These are phyloP conservation scores for Casaregolazyma lundiana DNA, from an alignment of 1,139 yeast species.

Conservation along the genomic window DNA sequence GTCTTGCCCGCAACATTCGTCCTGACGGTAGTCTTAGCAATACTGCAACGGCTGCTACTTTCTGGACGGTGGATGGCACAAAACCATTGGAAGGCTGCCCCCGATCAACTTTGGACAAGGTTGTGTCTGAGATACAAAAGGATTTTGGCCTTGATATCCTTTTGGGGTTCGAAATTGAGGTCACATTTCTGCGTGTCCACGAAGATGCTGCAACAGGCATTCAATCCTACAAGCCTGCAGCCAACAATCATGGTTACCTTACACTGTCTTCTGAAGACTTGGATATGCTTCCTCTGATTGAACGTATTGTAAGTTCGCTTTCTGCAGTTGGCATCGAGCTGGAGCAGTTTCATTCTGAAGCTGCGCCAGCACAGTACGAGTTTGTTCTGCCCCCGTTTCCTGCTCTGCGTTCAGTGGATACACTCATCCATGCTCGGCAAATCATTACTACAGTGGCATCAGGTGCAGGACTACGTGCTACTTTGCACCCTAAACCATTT, in stretches of 20 bases:
- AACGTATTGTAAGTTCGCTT: neutral
- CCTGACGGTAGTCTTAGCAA: neutral
- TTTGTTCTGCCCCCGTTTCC: neutral
- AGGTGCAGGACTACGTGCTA: constrained; percentile 1
- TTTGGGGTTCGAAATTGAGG: neutral
- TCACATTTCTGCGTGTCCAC: neutral
- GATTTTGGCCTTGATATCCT: neutral
- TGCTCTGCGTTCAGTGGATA: neutral
- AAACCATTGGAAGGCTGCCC: neutral
- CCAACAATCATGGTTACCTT: neutral
- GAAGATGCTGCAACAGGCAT: neutral
- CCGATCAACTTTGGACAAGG: neutral
- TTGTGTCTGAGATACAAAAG: neutral
- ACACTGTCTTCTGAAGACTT: neutral
- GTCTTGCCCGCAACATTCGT: neutral
- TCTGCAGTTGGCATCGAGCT: neutral
- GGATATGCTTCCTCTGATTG: neutral
- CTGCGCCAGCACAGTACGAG: neutral
- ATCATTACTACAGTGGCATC: neutral
- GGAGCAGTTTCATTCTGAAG: neutral
- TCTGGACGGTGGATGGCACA: neutral
- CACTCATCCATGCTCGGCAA: neutral
- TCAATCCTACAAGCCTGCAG: neutral
- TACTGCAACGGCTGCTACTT: neutral
- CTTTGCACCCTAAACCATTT: neutral